These are phyloP conservation scores for Fulvia fulva DNA, from an alignment of 2,329 filamentous ascomycete genomes.

Conservation along the genomic window DNA sequence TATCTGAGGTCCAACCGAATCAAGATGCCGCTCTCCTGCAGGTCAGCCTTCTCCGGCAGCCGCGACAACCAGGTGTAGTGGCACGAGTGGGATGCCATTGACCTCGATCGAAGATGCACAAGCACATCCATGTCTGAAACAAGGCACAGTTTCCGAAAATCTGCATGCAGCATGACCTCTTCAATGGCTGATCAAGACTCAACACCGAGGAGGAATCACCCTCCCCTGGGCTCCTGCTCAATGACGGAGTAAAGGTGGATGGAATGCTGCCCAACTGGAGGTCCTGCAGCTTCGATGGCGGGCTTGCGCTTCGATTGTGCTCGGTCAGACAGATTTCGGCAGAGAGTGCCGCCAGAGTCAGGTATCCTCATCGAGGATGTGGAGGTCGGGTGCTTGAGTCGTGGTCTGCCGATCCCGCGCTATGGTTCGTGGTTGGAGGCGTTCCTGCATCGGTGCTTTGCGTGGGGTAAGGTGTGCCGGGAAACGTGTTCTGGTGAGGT, in stretches of 20 bases:
- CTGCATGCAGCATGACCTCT: neutral
- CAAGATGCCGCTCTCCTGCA: neutral
- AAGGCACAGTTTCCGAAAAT: neutral
- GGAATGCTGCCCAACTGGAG: neutral
- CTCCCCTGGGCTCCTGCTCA: neutral
- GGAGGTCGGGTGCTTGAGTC: neutral
- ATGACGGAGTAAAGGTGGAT: neutral
- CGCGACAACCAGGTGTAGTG: neutral
- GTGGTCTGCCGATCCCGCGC: neutral
- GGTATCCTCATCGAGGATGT: neutral
- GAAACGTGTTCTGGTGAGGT: neutral
- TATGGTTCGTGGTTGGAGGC: neutral
- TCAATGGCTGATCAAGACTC: neutral
- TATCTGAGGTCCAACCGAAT: neutral
- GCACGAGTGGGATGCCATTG: neutral
- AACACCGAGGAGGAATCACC: neutral
- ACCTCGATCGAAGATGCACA: neutral
- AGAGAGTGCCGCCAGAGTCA: neutral
- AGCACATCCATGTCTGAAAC: neutral
- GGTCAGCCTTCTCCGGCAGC: neutral
- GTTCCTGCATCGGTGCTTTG: slow-evolving; percentile 1
- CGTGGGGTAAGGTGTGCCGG: neutral
- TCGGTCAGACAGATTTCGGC: slow-evolving; percentile 1
- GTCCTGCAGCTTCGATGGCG: neutral
- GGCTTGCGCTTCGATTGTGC: neutral